Percentiles rank a stretch among this genome's conserved stretches.
These are phyloP conservation scores for Populus euphratica DNA, from an alignment of 345 rosid genomes.

Conservation along the genomic window DNA sequence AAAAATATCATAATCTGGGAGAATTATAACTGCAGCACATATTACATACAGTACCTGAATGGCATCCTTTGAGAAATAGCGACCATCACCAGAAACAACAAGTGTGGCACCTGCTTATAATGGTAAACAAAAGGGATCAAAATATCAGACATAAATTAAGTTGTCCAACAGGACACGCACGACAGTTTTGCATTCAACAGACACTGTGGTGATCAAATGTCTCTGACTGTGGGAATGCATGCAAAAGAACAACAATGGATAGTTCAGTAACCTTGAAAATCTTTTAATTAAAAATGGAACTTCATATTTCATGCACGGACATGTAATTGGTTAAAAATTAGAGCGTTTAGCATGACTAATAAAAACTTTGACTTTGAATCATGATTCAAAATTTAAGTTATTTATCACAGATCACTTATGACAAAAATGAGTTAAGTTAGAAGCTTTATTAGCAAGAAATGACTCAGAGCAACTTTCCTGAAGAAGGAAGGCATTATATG, in stretches of 20 bases:
- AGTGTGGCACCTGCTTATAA: constrained; percentile 76
- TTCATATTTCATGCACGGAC: background rate
- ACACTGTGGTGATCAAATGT: background rate
- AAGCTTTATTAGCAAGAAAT: background rate
- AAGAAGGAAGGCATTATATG: background rate
- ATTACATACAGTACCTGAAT: constrained; percentile 60
- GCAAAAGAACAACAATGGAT: background rate
- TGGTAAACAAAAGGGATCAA: background rate
- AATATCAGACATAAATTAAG: background rate
- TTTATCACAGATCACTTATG: background rate
- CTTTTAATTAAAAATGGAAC: background rate
- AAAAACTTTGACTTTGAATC: background rate
- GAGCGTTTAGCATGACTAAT: background rate
- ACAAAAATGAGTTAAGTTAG: background rate
- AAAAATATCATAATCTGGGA: background rate
- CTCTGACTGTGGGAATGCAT: background rate
- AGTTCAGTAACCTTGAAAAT: background rate
- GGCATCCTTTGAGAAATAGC: constrained; percentile 89
- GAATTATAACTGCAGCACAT: background rate
- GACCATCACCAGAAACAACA: constrained; percentile 99
- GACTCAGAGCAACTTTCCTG: background rate
- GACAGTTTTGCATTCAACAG: background rate
- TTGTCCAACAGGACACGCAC: background rate
- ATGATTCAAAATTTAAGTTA: background rate
- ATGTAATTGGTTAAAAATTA: background rate